A percentile compares a stretch with the other conserved stretches of the same genome.
These are phyloP conservation scores for Candida endomychidarum DNA, from an alignment of 805 yeast genomes.

Conservation along the genomic window DNA sequence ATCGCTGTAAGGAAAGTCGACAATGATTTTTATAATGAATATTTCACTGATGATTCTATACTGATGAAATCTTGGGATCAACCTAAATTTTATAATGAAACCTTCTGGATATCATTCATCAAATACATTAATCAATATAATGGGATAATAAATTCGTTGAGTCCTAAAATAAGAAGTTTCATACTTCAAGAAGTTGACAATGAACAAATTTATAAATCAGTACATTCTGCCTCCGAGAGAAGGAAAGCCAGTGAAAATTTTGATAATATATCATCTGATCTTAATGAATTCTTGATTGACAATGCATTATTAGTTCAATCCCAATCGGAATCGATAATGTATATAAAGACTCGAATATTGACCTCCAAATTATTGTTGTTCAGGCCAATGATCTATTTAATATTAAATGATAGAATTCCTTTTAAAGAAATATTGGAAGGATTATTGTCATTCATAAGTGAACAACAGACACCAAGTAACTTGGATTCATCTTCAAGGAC, in stretches of 20 bases:
- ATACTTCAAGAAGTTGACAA: slow-evolving; percentile 32
- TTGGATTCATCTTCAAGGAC: not conserved
- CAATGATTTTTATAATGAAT: slow-evolving; percentile 35
- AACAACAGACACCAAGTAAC: not conserved
- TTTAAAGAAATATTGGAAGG: slow-evolving; percentile 29
- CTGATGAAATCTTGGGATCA: slow-evolving; percentile 24
- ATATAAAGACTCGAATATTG: slow-evolving; percentile 37
- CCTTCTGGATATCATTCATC: slow-evolving; percentile 28
- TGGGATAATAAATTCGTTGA: slow-evolving; percentile 36
- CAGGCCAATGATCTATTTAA: slow-evolving; percentile 34
- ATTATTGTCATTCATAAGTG: slow-evolving; percentile 19
- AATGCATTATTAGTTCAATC: slow-evolving; percentile 32
- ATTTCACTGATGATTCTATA: slow-evolving; percentile 20
- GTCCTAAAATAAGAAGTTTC: slow-evolving; percentile 33
- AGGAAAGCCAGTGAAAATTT: slow-evolving; percentile 11
- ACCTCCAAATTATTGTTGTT: slow-evolving; percentile 32
- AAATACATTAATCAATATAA: slow-evolving; percentile 37
- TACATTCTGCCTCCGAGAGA: slow-evolving; percentile 24
- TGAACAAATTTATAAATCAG: slow-evolving; percentile 27
- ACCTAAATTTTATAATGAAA: slow-evolving; percentile 20
- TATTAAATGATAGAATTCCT: slow-evolving; percentile 29
- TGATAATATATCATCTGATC: slow-evolving; percentile 17
- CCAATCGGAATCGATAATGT: slow-evolving; percentile 39
- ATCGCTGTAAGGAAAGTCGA: slow-evolving; percentile 41
- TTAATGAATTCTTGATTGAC: slow-evolving; percentile 36